phyloP scores from a whole-genome alignment of 192 early-diverging fungal species.

The Podila epigama region DNA sequence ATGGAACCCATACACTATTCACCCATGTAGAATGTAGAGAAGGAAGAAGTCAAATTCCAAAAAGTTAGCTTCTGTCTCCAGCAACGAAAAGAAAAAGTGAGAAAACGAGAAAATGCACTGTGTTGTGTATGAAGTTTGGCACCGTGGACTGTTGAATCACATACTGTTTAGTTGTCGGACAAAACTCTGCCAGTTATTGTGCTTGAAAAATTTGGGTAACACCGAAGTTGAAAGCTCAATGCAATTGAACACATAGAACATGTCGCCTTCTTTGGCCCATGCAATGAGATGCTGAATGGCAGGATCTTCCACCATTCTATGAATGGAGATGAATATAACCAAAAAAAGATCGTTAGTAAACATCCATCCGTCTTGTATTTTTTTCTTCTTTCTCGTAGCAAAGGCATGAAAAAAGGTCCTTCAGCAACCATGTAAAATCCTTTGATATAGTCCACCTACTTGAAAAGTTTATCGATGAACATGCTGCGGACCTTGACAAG shows the following conservation, averaged over 20 bases:
- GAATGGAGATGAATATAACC: not conserved
- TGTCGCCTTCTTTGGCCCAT: conserved; percentile 86
- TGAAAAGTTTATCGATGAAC: conserved; percentile 49
- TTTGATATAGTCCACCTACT: conserved; percentile 10
- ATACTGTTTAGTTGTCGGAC: conserved; percentile 86
- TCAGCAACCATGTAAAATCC: not conserved
- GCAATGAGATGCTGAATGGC: conserved; percentile 67
- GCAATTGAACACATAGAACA: conserved; percentile 88
- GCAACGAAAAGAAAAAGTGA: not conserved
- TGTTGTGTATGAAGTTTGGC: not conserved
- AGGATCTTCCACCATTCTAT: conserved; percentile 78
- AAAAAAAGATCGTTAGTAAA: not conserved
- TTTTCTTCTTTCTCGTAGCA: not conserved
- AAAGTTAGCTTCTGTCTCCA: not conserved
- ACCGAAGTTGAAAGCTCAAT: conserved; percentile 81
- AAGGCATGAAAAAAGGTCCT: not conserved
- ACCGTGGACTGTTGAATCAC: not conserved
- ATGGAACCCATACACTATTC: conserved; percentile 79
- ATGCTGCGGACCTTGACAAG: conserved; percentile 46
- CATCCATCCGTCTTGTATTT: not conserved
- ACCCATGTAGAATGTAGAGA: not conserved
- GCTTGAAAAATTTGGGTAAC: conserved; percentile 89
- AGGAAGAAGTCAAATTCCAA: not conserved
- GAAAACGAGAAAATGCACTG: not conserved
- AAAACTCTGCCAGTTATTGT: conserved; percentile 93